phyloP scores from a whole-genome alignment of 1,284 basidiomycete genomes.

The Cutaneotrichosporon arboriforme region DNA sequence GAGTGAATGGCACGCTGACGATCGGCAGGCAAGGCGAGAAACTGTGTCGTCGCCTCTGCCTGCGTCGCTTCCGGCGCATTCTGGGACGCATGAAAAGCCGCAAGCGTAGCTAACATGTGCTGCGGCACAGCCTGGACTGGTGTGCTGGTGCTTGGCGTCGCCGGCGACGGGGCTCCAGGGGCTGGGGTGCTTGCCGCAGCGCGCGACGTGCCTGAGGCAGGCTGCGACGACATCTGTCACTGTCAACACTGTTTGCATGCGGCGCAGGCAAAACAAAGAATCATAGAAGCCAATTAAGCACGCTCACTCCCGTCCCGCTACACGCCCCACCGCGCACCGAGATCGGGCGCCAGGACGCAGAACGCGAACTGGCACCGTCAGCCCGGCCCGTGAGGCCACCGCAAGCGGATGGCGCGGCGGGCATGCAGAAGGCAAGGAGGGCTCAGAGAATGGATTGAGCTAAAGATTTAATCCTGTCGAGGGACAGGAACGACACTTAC shows the following conservation, averaged over 20 bases:
- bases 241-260: constrained; percentile 8
- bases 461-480: constrained; percentile 47
- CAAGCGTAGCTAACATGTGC: constrained; percentile 2
- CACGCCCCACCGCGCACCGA: constrained; percentile 23
- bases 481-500: constrained; percentile 8
- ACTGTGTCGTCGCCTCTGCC: neutral
- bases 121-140: constrained; percentile 2
- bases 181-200: neutral
- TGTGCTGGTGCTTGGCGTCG: neutral
- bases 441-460: constrained; percentile 50
- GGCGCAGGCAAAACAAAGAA: constrained; percentile 10
- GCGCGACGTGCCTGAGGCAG: no score
- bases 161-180: neutral
- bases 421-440: constrained; percentile 16
- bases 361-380: constrained; percentile 23
- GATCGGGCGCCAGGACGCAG: constrained; percentile 23
- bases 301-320: constrained; percentile 23
- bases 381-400: constrained; percentile 23
- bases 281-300: constrained; percentile 48
- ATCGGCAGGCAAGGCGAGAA: constrained; percentile 13
- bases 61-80: neutral
- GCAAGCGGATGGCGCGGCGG: constrained; percentile 20
- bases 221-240: constrained; percentile 20
- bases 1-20: constrained; percentile 16
- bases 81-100: constrained; percentile 8